Base-by-base conservation (phyloP, 2,329 filamentous ascomycete genomes). In the Ophiostoma sp. region DNA sequence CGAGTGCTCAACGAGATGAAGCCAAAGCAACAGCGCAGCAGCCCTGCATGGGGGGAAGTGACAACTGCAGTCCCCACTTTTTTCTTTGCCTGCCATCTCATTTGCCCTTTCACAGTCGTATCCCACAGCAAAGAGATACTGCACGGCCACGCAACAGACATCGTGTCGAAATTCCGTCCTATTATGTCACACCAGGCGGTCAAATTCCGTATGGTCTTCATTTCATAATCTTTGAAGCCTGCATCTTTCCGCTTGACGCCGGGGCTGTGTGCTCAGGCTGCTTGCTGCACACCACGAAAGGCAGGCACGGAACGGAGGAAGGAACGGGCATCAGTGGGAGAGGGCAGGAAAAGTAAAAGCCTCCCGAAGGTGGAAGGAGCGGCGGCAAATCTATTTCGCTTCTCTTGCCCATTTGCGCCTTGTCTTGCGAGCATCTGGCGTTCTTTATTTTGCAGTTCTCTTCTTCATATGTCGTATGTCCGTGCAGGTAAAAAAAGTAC, bases 301-400 rank as follows among this genome's bases (percentile, higher is more conserved):
- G 11, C 19, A 66, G 36, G n/a, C 61, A 45, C n/a, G 36, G 36
- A 28, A 8, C 50, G 33, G 19, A 19, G 59, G 59, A 33, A 33
- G 28, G 55, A 31, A n/a, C 55, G 17, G 17, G 28, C 55, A 17
- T n/a, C 15, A 15, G 33, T 42, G 59, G 33, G 33, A 63, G 8
- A 63, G 36, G 59, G 48, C 17, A 33, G 31, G 59, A 66, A 6
- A 15, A 15, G 11, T 15, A 28, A 22, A 6, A 52, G 45, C 19
- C 15, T 17, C n/a, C 36, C 39, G 36, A 48, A 66, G 63, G 63
- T n/a, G 22, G 36, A 63, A 42, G 59, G 31, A 63, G 59, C 59
- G 55, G 55, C 55, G 55, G 55, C 55, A 59, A 63, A 22, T 63
- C 33, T 22, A 45, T 31, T 28, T 66, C 39, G 63, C 63, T 48